These are phyloP conservation scores for Oidiodendron maius DNA, from an alignment of 495 filamentous ascomycete genomes.

Conservation along the genomic window DNA sequence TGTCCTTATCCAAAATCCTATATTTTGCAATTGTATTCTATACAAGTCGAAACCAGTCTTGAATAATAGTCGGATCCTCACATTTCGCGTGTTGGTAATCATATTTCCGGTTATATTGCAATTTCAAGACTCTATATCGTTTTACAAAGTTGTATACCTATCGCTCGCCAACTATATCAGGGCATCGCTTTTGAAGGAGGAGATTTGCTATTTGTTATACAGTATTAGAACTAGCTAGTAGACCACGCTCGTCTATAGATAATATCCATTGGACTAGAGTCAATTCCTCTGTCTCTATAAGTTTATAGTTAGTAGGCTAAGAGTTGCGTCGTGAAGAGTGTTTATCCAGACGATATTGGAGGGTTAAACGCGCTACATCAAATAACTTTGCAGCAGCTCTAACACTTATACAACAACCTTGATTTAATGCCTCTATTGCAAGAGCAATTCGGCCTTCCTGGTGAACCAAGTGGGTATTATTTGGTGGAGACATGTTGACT, in stretches of 20 bases:
- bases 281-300: constrained; percentile 9
- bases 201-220: too few relatives aligned
- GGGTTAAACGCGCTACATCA: constrained; percentile 2
- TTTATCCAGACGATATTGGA: neutral
- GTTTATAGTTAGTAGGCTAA: neutral
- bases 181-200: too few relatives aligned
- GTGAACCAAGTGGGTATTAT: neutral
- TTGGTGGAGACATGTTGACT: neutral
- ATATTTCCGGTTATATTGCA: too few relatives aligned
- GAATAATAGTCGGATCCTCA: too few relatives aligned
- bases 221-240: too few relatives aligned
- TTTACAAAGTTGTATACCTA: too few relatives aligned
- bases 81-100: too few relatives aligned
- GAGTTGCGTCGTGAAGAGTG: neutral
- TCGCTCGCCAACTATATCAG: neutral
- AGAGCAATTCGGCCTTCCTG: constrained; percentile 5
- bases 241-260: constrained; percentile 11
- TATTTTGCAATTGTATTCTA: too few relatives aligned
- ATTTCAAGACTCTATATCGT: neutral
- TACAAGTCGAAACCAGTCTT: neutral
- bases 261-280: constrained; percentile 13
- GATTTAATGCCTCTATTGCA: constrained; percentile 3
- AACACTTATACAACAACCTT: constrained; percentile 2
- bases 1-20: too few relatives aligned
- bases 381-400: neutral